Base-by-base conservation (phyloP, 2,329 filamentous ascomycete genomes). In the Neonectria faginata region DNA sequence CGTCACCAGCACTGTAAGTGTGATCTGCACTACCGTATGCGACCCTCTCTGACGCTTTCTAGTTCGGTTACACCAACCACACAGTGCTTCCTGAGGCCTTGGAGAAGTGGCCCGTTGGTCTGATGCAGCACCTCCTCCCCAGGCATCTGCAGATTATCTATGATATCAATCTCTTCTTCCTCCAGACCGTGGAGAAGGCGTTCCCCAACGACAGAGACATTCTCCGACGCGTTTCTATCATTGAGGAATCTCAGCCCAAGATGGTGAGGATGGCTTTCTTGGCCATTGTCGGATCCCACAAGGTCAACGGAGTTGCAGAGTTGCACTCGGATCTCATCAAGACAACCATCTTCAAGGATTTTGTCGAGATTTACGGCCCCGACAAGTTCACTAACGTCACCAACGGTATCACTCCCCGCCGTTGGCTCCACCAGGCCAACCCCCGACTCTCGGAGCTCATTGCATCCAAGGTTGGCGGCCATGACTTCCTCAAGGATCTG, bases 371-470 rank as follows among this genome's bases (percentile, higher is more conserved):
- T 69, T 99, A 96, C 74, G 96, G 96, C 3, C 91, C 91, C 0
- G 96, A 99, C 85, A 97, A 97, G 80, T 99, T 99, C 81, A 97
- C 93, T 62, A 99, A 99, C 74, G 95, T 99, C 69, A 99, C 96
- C 69, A 99, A 99, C 79, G 96, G 96, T 64, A 97, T 99, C 77
- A 99, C 96, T 0, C 96, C 96, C 11, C 88, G 96, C 74, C 88
- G 96, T 77, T 99, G 96, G 96, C 85, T 99, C 62, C 94, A 99
- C 82, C 96, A 99, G 80, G 96, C 96, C 65, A 99, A 99, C 78
- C 96, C 95, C 11, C 89, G 92, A 60, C 85, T 99, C 31, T 97
- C 95, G 0, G 92, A 94, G 77, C 84, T 99, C 67, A 98, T 99
- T 77, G 92, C 94, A 1, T 93, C 90, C 76, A 98, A 97, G 84